These are phyloP conservation scores for Pichia thaimueangensis DNA, from an alignment of 805 yeast species.

Conservation along the genomic window DNA sequence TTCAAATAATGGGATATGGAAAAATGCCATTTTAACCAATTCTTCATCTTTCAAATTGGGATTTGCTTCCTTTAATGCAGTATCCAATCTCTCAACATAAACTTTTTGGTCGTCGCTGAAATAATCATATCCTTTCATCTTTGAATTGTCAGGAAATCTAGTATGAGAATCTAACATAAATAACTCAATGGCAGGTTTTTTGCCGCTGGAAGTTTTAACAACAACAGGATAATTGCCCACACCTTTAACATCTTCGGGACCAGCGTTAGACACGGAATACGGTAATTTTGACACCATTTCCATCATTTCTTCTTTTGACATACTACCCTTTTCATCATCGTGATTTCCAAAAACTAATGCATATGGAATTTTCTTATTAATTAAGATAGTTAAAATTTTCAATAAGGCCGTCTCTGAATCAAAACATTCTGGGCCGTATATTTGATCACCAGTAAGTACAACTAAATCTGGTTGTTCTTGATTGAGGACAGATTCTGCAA, in stretches of 20 bases:
- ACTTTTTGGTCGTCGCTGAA: conserved; percentile 35
- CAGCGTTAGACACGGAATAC: conserved; percentile 51
- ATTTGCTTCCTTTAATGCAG: conserved; percentile 23
- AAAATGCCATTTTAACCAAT: conserved; percentile 60
- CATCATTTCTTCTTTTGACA: conserved; percentile 57
- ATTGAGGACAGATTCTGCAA: conserved; percentile 59
- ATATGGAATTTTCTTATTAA: conserved; percentile 66
- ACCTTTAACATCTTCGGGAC: conserved; percentile 69
- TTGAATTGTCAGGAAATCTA: conserved; percentile 60
- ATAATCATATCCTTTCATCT: conserved; percentile 75
- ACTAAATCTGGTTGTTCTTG: conserved; percentile 79
- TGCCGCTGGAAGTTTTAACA: conserved; percentile 31
- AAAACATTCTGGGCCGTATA: conserved; percentile 72
- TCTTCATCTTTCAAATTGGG: conserved; percentile 51
- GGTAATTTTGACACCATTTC: conserved; percentile 54
- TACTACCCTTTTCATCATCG: conserved; percentile 84
- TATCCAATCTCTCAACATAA: conserved; percentile 14
- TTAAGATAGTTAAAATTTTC: conserved; percentile 62
- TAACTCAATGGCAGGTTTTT: conserved; percentile 43
- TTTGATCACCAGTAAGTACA: conserved; percentile 86
- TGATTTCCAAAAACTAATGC: conserved; percentile 90
- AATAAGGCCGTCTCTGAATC: conserved; percentile 80
- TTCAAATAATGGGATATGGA: conserved; percentile 93
- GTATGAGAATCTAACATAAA: conserved; percentile 84
- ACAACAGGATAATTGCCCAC: conserved; percentile 71